Evolutionary conservation across 805 yeast genomes (phyloP).

Genomic region (Candida argentea): DNA sequence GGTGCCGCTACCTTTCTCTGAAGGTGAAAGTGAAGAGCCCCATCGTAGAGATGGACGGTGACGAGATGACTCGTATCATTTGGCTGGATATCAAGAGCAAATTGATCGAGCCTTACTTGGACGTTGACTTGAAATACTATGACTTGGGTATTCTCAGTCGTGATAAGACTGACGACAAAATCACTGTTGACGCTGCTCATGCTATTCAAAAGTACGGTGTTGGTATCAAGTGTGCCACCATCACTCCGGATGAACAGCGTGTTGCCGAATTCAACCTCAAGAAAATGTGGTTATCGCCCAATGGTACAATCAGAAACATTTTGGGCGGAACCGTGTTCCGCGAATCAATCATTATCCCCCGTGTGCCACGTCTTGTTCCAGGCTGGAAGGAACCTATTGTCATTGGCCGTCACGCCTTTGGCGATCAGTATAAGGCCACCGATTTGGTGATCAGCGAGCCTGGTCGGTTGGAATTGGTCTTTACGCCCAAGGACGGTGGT

Average conservation of each 20-base stretch:
- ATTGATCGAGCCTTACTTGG: constrained; percentile 75
- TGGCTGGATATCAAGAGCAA: constrained; percentile 87
- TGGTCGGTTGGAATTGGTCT: constrained; percentile 70
- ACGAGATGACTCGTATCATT: constrained; percentile 94
- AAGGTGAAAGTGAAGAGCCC: constrained; percentile 81
- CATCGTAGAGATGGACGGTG: constrained; percentile 95
- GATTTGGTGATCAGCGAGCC: constrained; percentile 72
- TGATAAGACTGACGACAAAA: constrained; percentile 80
- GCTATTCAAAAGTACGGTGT: constrained; percentile 86
- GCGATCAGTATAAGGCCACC: constrained; percentile 94
- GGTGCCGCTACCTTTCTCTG: constrained; percentile 1
- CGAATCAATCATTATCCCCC: constrained; percentile 87
- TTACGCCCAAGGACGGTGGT: constrained; percentile 60
- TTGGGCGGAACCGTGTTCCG: constrained; percentile 95
- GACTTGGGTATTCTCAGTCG: constrained; percentile 83
- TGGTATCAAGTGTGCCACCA: constrained; percentile 95
- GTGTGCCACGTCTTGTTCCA: constrained; percentile 80
- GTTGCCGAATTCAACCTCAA: constrained; percentile 84
- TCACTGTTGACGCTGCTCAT: constrained; percentile 80
- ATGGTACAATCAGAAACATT: constrained; percentile 93
- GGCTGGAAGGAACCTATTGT: constrained; percentile 94
- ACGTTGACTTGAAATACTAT: constrained; percentile 83
- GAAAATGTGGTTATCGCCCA: constrained; percentile 97
- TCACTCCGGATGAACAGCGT: constrained; percentile 96
- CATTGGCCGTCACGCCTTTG: constrained; percentile 95